Evolutionary conservation across 169 alveolate species (phyloP).

Genomic region (Plasmodium gonderi): DNA sequence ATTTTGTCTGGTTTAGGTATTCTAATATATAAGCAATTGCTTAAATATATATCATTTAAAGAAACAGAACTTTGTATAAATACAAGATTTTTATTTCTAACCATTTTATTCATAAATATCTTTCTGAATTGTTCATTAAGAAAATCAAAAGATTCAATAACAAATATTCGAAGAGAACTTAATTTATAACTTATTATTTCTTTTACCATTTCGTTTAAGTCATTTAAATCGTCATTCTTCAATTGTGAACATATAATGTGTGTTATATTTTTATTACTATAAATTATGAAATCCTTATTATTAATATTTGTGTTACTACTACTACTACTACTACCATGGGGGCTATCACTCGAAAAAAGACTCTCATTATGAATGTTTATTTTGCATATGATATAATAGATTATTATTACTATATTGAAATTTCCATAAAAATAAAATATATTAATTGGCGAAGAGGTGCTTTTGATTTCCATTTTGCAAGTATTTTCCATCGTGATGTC

Average conservation of each 20-base stretch:
- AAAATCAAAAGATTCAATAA: conserved; percentile 44
- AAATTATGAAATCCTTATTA: conserved; percentile 24
- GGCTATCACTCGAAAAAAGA: conserved; percentile 26
- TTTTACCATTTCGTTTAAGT: conserved; percentile 13
- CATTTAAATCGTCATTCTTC: neutral
- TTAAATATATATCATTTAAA: conserved; percentile 4
- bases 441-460: conserved; percentile 17
- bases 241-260: conserved; percentile 57
- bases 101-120: conserved; percentile 16
- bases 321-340: neutral
- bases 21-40: conserved; percentile 57
- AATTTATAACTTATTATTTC: conserved; percentile 7
- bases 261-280: conserved; percentile 29
- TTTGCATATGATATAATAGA: conserved; percentile 43
- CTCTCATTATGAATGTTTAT: conserved; percentile 13
- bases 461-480: neutral
- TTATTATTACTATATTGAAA: conserved; percentile 54
- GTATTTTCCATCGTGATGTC: neutral
- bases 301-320: neutral
- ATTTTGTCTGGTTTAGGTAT: conserved; percentile 33
- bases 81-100: conserved; percentile 19
- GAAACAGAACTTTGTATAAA: conserved; percentile 49
- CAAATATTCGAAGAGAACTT: conserved; percentile 22
- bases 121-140: conserved; percentile 42
- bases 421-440: conserved; percentile 51